Conservation (phyloP, 352 stramenopile species). For the Elongisporangium senticosum region DNA sequence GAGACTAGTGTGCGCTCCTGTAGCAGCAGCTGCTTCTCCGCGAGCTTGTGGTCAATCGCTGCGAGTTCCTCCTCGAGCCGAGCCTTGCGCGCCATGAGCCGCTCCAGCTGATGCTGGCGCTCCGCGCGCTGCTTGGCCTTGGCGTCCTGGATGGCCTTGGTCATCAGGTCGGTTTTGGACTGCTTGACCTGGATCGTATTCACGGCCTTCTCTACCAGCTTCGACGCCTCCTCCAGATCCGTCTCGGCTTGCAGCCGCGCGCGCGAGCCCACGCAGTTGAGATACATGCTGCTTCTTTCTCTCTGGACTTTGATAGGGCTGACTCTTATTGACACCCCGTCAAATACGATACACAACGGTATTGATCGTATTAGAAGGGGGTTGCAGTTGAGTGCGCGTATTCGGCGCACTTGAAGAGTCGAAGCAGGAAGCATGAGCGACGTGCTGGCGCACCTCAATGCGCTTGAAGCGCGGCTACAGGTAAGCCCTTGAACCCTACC, state of each 20-base stretch:
- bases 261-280: slow-evolving; percentile 68
- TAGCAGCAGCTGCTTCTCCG: slow-evolving; percentile 51
- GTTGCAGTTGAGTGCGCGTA: slow-evolving; percentile 11
- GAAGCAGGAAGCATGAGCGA: slow-evolving; percentile 21
- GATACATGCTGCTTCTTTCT: slow-evolving; percentile 27
- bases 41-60: slow-evolving; percentile 37
- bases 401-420: slow-evolving; percentile 5
- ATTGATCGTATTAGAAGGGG: slow-evolving; percentile 11
- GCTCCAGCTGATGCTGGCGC: slow-evolving; percentile 49
- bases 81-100: slow-evolving; percentile 42
- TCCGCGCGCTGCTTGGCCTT: slow-evolving; percentile 28
- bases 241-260: slow-evolving; percentile 43
- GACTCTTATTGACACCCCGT: no score
- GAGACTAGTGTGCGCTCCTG: slow-evolving; percentile 24
- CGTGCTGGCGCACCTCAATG: slow-evolving; percentile 20
- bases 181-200: slow-evolving; percentile 55
- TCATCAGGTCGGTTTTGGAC: slow-evolving; percentile 27
- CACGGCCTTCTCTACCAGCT: slow-evolving; percentile 54
- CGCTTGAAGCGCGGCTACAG: slow-evolving; percentile 24
- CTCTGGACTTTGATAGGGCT: not conserved
- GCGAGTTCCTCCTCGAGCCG: slow-evolving; percentile 41
- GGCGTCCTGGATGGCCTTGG: slow-evolving; percentile 30
- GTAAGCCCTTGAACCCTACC: slow-evolving; percentile 2
- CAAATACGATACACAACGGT: no score
- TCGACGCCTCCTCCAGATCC: slow-evolving; percentile 64